Conservation (phyloP, 768 basidiomycete genomes). For the Lactarius deliciosus region DNA sequence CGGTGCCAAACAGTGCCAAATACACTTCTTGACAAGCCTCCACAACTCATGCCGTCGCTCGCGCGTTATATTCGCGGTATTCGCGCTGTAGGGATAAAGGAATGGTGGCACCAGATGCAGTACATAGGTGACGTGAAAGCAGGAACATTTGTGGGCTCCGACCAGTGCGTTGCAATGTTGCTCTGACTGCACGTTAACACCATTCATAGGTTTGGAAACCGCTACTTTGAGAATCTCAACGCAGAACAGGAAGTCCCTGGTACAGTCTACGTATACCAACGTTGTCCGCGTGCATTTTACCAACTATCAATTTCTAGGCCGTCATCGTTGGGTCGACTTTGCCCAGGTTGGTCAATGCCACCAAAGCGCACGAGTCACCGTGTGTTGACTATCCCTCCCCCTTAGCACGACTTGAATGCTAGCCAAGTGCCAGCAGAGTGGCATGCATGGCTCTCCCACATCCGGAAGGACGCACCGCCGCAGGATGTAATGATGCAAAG, state of each 20-base stretch:
- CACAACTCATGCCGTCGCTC: conserved; percentile 64
- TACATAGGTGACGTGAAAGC: conserved; percentile 95
- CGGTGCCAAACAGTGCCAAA: conserved; percentile 25
- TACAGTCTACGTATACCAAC: conserved; percentile 37
- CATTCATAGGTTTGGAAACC: conserved; percentile 78
- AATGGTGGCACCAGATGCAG: conserved; percentile 91
- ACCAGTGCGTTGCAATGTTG: conserved; percentile 62
- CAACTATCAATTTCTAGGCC: conserved; percentile 49
- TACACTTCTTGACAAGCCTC: conserved; percentile 20
- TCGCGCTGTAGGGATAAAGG: conserved; percentile 69
- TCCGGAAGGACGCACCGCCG: conserved; percentile 77
- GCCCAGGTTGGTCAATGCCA: conserved; percentile 57
- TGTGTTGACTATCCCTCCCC: conserved; percentile 4
- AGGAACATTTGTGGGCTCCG: conserved; percentile 70
- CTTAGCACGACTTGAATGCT: conserved; percentile 82
- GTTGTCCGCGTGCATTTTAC: neutral
- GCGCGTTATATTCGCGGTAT: conserved; percentile 74
- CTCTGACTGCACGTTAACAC: conserved; percentile 12
- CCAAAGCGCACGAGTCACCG: neutral
- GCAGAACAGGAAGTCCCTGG: conserved; percentile 86
- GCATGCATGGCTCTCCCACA: conserved; percentile 95
- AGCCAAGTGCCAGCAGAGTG: conserved; percentile 94
- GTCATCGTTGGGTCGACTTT: conserved; percentile 96
- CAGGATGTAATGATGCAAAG: conserved; percentile 72
- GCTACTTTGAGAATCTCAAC: conserved; percentile 91